Evolutionary conservation across 163 green algal genomes (phyloP), one percentile per base, ranked within the genome.

Genomic region (Chlorella variabilis): DNA sequence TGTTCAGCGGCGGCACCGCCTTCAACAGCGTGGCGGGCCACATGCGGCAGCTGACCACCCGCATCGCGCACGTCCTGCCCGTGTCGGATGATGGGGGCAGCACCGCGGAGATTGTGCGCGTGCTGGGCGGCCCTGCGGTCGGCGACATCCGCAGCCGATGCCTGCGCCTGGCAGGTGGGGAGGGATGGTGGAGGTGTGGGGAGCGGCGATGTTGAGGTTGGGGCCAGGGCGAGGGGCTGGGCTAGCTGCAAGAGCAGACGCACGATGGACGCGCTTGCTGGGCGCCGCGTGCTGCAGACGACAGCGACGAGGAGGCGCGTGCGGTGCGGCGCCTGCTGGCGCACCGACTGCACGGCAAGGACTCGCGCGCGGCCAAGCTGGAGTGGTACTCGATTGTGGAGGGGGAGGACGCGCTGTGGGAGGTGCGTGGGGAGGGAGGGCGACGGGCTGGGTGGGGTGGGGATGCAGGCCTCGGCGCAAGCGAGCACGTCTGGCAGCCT

Each of bases 71-170:
- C 85, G 94, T 99, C 41, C 91, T 99, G 75, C 97, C 97, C 11
- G 97, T 99, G 6, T 97, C 91, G 11, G 97, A 99, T 78, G 96
- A 99, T 80, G 97, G 97, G 7, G 97, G 97, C 58, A 95, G 86
- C 38, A 98, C 95, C 17, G 95, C 95, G 1, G 95, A 98, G 86
- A 97, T 98, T 63, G 94, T 98, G 76, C 86, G 94, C 0, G 95
- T 98, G 75, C 88, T 98, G 77, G 96, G 97, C 4, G 97, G 97
- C 3, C 97, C 97, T 2, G 97, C 97, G 25, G 96, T 99, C 8
- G 97, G 97, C 3, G 97, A 99, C 89, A 98, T 99, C 75, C 92
- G 97, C 65, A 97, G 90, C 27, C 88, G 97, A 25, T 99, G 97
- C 87, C 87, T 99, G 83, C 89, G 97, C 25, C 90, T 99, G 67